Conservation (phyloP, 768 basidiomycete species). For the Macrocybe gigantea region DNA sequence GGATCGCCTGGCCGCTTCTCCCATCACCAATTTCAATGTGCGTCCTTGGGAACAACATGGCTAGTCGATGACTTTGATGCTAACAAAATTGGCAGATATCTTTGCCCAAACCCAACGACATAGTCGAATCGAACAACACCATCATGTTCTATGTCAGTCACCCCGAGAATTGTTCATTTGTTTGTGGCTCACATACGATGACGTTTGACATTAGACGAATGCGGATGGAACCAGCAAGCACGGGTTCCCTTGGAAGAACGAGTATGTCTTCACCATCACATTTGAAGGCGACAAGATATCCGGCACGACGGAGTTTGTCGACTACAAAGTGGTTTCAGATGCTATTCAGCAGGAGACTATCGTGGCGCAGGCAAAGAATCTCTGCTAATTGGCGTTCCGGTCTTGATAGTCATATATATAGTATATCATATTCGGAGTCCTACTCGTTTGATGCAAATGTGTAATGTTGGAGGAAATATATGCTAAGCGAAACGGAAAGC, state of each 20-base stretch:
- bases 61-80: neutral
- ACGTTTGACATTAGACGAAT: slow-evolving; percentile 3
- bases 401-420: no score
- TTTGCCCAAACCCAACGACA: slow-evolving; percentile 4
- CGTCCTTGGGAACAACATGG: neutral
- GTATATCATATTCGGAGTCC: no score
- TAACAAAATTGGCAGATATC: slow-evolving; percentile 2
- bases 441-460: no score
- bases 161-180: neutral
- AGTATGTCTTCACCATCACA: slow-evolving; percentile 13
- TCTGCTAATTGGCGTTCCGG: no score
- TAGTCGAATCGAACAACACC: slow-evolving; percentile 6
- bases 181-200: no score
- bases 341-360: slow-evolving; percentile 6
- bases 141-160: slow-evolving; percentile 9
- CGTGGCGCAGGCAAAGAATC: slow-evolving; percentile 2
- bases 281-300: slow-evolving; percentile 8
- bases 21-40: slow-evolving; percentile 8
- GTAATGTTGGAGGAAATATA: no score
- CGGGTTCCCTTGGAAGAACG: slow-evolving; percentile 10
- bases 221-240: slow-evolving; percentile 8
- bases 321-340: slow-evolving; percentile 5
- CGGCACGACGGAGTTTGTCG: slow-evolving; percentile 10
- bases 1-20: slow-evolving; percentile 1
- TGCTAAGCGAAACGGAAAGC: no score